A percentile compares a stretch with the other conserved stretches of the same genome.
Evolutionary conservation across 75 land plant genomes (phyloP).

Genomic region (Adiantum capillusveneris): DNA sequence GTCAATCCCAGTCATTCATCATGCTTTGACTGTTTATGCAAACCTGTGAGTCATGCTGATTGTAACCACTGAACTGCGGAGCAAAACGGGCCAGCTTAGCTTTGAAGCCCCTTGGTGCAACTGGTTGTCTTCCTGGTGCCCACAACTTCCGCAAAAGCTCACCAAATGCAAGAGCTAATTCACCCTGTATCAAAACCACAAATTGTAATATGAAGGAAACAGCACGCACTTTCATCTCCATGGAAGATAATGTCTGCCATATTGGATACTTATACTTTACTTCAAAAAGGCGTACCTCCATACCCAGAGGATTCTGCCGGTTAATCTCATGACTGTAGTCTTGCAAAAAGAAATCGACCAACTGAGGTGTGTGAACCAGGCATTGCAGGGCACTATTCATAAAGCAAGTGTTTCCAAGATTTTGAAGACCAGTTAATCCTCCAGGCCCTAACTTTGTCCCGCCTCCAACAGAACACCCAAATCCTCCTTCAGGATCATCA

Average conservation of each 20-base stretch:
- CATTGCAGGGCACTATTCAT: slow-evolving; percentile 88
- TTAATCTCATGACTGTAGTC: slow-evolving; percentile 66
- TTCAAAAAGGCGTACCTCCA: slow-evolving; percentile 36
- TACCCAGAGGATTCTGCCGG: slow-evolving; percentile 60
- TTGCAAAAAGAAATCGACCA: slow-evolving; percentile 60
- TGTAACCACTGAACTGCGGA: slow-evolving; percentile 83
- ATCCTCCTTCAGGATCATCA: slow-evolving; percentile 10
- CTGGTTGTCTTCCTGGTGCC: slow-evolving; percentile 58
- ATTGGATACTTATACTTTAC: neutral
- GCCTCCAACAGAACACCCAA: slow-evolving; percentile 25
- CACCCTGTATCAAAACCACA: slow-evolving; percentile 42
- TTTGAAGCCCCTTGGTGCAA: slow-evolving; percentile 69
- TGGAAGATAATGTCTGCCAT: no score
- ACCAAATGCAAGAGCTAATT: slow-evolving; percentile 76
- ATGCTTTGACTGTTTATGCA: no score
- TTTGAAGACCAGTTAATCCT: slow-evolving; percentile 72
- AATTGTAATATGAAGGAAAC: neutral
- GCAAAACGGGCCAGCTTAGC: slow-evolving; percentile 76
- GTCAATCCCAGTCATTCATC: no score
- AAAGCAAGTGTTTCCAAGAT: slow-evolving; percentile 82
- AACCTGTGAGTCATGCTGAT: slow-evolving; percentile 91
- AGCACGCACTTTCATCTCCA: neutral
- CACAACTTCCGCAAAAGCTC: slow-evolving; percentile 68
- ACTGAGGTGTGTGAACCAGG: slow-evolving; percentile 61
- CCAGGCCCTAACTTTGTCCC: slow-evolving; percentile 22